Conservation (phyloP, 164 flowering plant genomes). For the Chimonanthus salicifolius region DNA sequence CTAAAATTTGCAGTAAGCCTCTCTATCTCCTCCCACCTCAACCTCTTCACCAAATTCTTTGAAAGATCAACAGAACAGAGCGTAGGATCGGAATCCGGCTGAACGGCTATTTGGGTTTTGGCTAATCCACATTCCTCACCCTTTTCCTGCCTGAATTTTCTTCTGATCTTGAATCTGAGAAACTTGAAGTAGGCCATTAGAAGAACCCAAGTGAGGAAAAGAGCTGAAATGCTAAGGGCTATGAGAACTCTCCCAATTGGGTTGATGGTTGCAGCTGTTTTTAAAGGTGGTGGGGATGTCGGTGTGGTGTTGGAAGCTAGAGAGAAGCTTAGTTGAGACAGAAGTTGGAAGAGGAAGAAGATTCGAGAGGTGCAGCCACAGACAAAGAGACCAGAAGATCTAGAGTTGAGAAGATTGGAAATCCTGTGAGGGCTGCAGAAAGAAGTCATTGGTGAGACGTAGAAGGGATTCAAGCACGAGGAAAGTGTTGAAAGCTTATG, state of each 20-base stretch:
- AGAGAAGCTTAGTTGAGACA: slow-evolving; percentile 3
- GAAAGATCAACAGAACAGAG: not conserved
- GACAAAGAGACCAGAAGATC: slow-evolving; percentile 14
- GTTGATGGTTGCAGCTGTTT: not conserved
- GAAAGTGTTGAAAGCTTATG: not conserved
- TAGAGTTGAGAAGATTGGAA: slow-evolving; percentile 1
- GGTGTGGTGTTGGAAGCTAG: slow-evolving; percentile 16
- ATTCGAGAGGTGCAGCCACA: slow-evolving; percentile 4
- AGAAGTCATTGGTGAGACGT: slow-evolving; percentile 6
- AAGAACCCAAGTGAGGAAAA: not conserved
- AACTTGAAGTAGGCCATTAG: slow-evolving; percentile 20
- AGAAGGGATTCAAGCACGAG: not conserved
- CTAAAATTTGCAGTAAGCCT: slow-evolving; percentile 34
- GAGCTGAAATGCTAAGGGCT: not conserved
- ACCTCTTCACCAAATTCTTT: slow-evolving; percentile 22
- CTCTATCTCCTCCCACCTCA: slow-evolving; percentile 50
- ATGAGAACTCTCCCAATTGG: not conserved
- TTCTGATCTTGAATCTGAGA: slow-evolving; percentile 12
- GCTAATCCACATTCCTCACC: slow-evolving; percentile 7
- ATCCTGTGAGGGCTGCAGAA: not conserved
- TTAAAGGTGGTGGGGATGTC: slow-evolving; percentile 7
- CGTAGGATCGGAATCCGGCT: not conserved
- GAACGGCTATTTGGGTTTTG: slow-evolving; percentile 8
- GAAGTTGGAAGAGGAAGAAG: not conserved
- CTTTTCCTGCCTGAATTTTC: slow-evolving; percentile 14